Evolutionary conservation across 2,329 filamentous ascomycete species (phyloP), one percentile per base, ranked within the genome.

Genomic region (Diaporthe capsici): DNA sequence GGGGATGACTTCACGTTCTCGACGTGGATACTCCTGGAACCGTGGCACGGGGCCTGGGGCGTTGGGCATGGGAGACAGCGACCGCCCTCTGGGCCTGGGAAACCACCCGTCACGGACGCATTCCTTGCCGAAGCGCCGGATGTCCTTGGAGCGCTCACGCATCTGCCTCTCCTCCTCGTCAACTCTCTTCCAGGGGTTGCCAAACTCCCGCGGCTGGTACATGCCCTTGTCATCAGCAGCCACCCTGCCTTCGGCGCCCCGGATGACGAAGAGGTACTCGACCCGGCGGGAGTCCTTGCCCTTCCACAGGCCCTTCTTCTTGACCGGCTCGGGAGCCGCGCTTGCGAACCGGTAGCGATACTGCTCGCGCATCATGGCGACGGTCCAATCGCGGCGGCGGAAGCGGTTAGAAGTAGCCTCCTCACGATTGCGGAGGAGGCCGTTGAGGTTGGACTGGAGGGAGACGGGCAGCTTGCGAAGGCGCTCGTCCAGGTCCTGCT

Each of bases 301-400:
- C 75, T 80, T 81, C 79, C 80, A 80, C 28, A 78, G 72, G 53
- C 77, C 79, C 34, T 78, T 77, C 20, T 76, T 78, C 71, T 79
- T 80, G 12, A 79, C 78, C n/a, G 78, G 77, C 51, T 78, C 28
- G 37, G 75, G 71, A 2, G 77, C 72, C 37, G 79, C 34, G 15
- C 47, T 49, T 37, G 78, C 74, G 39, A 82, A 82, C 8, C 80
- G 79, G 31, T 78, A 75, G 67, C 71, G 76, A 10, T 78, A 78
- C 67, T 80, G 79, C 75, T 80, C 77, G 28, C 74, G 77, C 78
- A 82, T 72, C 10, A 77, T 71, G 44, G 75, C 80, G 28, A 82
- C 78, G 1, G 80, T 80, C 80, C 80, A 82, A 28, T 78, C 77
- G 15, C 81, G 75, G 4, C 75, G 77, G 60, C 78, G 80, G 70